Percentiles rank a stretch among this genome's conserved stretches.
These are phyloP conservation scores for Diaporthe capsici DNA, from an alignment of 2,329 filamentous ascomycete genomes.

Conservation along the genomic window DNA sequence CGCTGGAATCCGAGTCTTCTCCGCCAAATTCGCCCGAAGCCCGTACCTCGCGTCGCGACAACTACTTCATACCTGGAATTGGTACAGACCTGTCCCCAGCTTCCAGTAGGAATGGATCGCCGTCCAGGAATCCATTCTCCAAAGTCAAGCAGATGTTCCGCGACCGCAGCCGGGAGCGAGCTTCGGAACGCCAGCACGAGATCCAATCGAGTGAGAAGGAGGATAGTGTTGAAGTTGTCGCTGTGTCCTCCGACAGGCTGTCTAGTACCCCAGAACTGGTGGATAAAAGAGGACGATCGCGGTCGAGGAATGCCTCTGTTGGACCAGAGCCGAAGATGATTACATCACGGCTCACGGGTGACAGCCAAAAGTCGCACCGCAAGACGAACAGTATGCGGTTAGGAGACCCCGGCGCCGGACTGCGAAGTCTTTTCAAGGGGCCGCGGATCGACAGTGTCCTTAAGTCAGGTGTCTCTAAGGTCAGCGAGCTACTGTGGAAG, in stretches of 20 bases:
- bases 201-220: conserved; percentile 49
- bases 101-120: conserved; percentile 72
- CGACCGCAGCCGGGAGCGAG: conserved; percentile 65
- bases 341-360: conserved; percentile 56
- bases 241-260: conserved; percentile 12
- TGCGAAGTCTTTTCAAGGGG: conserved; percentile 84
- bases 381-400: conserved; percentile 65
- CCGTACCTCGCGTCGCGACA: conserved; percentile 59
- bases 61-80: conserved; percentile 69
- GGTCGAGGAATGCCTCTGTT: conserved; percentile 50
- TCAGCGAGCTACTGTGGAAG: conserved; percentile 71
- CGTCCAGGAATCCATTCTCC: conserved; percentile 70
- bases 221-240: conserved; percentile 43
- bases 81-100: conserved; percentile 74
- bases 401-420: conserved; percentile 64
- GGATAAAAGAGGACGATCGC: conserved; percentile 47
- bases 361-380: conserved; percentile 63
- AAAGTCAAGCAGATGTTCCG: conserved; percentile 70
- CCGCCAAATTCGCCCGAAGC: conserved; percentile 67
- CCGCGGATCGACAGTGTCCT: conserved; percentile 81
- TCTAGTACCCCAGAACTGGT: conserved; percentile 42
- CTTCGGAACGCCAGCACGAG: conserved; percentile 50
- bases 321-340: conserved; percentile 57
- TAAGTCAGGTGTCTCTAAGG: conserved; percentile 68
- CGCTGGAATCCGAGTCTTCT: conserved; percentile 61